phyloP scores from a whole-genome alignment of 768 basidiomycete genomes.

The Auricularia heimuer region DNA sequence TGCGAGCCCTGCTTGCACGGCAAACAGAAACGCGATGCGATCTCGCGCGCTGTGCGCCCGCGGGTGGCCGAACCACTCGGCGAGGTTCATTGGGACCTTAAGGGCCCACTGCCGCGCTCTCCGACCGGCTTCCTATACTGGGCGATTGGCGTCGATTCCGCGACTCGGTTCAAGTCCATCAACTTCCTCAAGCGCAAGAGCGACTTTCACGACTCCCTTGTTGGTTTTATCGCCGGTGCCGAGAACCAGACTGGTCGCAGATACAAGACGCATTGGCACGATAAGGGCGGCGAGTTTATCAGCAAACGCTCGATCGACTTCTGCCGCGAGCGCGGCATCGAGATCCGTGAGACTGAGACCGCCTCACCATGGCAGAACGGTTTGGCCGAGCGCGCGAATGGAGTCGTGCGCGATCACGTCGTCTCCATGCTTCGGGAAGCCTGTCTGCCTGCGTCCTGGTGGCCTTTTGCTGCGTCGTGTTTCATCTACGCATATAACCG shows the following conservation, averaged over 20 bases:
- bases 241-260: too few relatives aligned
- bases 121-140: too few relatives aligned
- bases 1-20: slow-evolving; percentile 29
- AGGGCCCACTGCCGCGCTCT: too few relatives aligned
- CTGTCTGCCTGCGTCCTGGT: neutral
- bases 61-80: neutral
- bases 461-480: neutral
- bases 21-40: slow-evolving; percentile 25
- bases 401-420: neutral
- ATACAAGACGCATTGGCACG: neutral
- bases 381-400: neutral
- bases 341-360: neutral
- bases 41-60: slow-evolving; percentile 19
- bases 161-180: too few relatives aligned
- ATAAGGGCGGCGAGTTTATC: neutral
- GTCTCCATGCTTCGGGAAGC: neutral
- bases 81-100: neutral
- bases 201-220: too few relatives aligned
- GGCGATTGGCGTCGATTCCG: too few relatives aligned
- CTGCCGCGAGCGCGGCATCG: neutral
- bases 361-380: neutral
- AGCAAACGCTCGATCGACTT: neutral
- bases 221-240: too few relatives aligned
- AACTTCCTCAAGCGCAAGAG: too few relatives aligned
- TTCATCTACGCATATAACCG: slow-evolving; percentile 12